These are phyloP conservation scores for Aphanomyces cochlioides DNA, from an alignment of 352 stramenopile species.

Conservation along the genomic window DNA sequence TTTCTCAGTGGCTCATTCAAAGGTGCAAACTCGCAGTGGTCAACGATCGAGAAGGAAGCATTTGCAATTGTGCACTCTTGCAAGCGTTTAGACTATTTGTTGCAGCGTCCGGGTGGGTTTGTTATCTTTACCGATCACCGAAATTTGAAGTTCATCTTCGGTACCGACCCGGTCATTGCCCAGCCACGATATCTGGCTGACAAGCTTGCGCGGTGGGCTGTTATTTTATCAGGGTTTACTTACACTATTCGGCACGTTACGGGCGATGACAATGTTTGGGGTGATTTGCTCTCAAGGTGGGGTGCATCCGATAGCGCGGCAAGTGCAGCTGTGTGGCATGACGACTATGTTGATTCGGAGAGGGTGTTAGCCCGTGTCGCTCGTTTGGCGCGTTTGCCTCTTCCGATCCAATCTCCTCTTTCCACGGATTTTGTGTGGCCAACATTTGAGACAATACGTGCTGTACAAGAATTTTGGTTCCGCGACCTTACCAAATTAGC, in stretches of 20 bases:
- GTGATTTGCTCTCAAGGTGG: conserved; percentile 36
- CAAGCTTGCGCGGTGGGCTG: conserved; percentile 37
- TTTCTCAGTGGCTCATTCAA: conserved; percentile 34
- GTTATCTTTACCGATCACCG: conserved; percentile 33
- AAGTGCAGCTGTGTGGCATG: not conserved
- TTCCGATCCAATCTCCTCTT: too few relatives aligned
- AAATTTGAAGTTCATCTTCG: conserved; percentile 20
- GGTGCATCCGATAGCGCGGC: not conserved
- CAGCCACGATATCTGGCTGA: conserved; percentile 28
- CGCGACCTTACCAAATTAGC: conserved; percentile 27
- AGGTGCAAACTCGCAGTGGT: conserved; percentile 23
- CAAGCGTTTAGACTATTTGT: conserved; percentile 34
- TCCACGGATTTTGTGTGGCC: not conserved
- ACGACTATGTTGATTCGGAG: conserved; percentile 25
- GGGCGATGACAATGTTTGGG: conserved; percentile 37
- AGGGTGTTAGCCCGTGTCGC: too few relatives aligned
- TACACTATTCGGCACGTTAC: conserved; percentile 37
- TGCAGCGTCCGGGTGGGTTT: conserved; percentile 31
- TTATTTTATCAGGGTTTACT: conserved; percentile 30
- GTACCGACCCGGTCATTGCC: not conserved
- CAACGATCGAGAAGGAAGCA: conserved; percentile 36
- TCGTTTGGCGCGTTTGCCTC: too few relatives aligned
- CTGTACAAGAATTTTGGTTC: not conserved
- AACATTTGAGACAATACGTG: not conserved
- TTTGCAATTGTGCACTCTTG: conserved; percentile 35